These are phyloP conservation scores for Simmondsia chinensis DNA, from an alignment of 148 eudicot genomes.

Conservation along the genomic window DNA sequence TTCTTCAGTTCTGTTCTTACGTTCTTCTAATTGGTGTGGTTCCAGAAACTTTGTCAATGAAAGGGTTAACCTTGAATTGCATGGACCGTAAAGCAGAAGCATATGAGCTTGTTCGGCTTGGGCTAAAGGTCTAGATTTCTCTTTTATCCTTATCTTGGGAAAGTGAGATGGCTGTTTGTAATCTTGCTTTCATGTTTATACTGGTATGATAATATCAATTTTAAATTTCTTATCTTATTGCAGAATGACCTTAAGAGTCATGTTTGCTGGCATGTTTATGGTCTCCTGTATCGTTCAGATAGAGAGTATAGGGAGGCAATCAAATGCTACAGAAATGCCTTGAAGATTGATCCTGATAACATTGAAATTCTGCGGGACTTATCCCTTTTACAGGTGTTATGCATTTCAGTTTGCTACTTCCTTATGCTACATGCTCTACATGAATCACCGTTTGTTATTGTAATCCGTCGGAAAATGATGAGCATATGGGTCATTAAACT, in stretches of 20 bases:
- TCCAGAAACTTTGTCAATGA: constrained; percentile 94
- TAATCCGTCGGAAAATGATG: too few relatives aligned
- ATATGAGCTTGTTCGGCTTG: constrained; percentile 94
- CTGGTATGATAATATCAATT: background rate
- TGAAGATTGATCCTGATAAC: constrained; percentile 94
- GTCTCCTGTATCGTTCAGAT: constrained; percentile 95
- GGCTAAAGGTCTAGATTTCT: constrained; percentile 60
- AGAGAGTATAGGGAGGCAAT: constrained; percentile 97
- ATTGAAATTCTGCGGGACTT: constrained; percentile 92
- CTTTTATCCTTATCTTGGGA: background rate
- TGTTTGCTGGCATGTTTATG: constrained; percentile 99
- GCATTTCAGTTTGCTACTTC: constrained; percentile 1
- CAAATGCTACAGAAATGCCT: constrained; percentile 94
- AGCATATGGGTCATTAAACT: too few relatives aligned
- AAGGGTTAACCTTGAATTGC: constrained; percentile 94
- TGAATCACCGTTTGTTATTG: too few relatives aligned
- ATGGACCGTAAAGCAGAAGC: constrained; percentile 99
- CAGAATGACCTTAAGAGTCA: constrained; percentile 99
- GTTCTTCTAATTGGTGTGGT: constrained; percentile 5
- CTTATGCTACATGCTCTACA: too few relatives aligned
- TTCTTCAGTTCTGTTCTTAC: constrained; percentile 4
- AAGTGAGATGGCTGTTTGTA: constrained; percentile 1
- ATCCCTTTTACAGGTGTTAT: constrained; percentile 81
- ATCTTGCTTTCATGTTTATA: background rate
- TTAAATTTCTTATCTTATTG: constrained; percentile 7